These are phyloP conservation scores for Lindgomyces ingoldianus DNA, from an alignment of 495 filamentous ascomycete species.

Conservation along the genomic window DNA sequence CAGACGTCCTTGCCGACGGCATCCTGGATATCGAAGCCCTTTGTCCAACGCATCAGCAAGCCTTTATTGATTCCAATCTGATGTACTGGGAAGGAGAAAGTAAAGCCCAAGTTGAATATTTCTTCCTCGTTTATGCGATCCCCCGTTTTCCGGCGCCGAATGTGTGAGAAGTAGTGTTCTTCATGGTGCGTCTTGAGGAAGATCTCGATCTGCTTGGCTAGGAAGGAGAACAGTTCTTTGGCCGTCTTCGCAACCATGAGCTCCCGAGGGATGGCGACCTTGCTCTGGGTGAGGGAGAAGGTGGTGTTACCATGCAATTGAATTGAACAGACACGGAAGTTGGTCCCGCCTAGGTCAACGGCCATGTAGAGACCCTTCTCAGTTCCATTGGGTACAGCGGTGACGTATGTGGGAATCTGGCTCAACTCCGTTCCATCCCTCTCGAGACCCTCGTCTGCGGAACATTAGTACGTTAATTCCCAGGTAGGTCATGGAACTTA, in stretches of 20 bases:
- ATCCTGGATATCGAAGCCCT: slow-evolving; percentile 94
- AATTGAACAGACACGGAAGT: slow-evolving; percentile 96
- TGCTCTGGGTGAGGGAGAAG: slow-evolving; percentile 86
- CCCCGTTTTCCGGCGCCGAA: slow-evolving; percentile 59
- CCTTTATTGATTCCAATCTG: slow-evolving; percentile 93
- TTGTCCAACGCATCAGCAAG: slow-evolving; percentile 92
- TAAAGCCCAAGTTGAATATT: slow-evolving; percentile 90
- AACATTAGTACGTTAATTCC: background rate
- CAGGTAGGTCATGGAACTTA: slow-evolving; percentile 44
- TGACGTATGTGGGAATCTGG: slow-evolving; percentile 97
- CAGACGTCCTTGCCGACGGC: slow-evolving; percentile 94
- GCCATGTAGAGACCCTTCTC: slow-evolving; percentile 98
- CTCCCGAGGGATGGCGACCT: slow-evolving; percentile 84
- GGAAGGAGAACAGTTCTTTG: slow-evolving; percentile 86
- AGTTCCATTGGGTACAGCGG: slow-evolving; percentile 91
- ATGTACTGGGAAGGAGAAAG: slow-evolving; percentile 95
- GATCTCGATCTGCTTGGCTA: slow-evolving; percentile 84
- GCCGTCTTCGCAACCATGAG: slow-evolving; percentile 87
- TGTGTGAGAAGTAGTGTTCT: slow-evolving; percentile 78
- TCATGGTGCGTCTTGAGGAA: slow-evolving; percentile 87
- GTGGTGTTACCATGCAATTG: slow-evolving; percentile 88
- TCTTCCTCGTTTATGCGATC: slow-evolving; percentile 64
- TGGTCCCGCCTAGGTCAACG: slow-evolving; percentile 94
- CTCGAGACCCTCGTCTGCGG: slow-evolving; percentile 71
- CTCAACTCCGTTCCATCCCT: slow-evolving; percentile 78